Evolutionary conservation across 345 rosid genomes (phyloP).

Genomic region (Mallotus nudiflorus): DNA sequence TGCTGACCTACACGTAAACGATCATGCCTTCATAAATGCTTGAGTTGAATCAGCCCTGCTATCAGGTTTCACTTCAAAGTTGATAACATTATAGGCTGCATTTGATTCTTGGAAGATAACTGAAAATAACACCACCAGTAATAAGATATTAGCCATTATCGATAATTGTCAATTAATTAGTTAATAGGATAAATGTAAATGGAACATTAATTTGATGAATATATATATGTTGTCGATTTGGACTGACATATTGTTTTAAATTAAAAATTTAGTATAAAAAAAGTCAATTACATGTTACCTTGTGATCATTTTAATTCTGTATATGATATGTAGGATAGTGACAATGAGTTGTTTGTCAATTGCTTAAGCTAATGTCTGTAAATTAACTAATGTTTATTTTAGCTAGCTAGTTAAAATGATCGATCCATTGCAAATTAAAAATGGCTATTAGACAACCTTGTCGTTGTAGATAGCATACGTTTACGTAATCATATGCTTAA

Average conservation of each 20-base stretch:
- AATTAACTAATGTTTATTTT: background rate
- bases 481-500: too few relatives aligned
- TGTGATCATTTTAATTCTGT: background rate
- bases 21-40: slow-evolving; percentile 56
- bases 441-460: too few relatives aligned
- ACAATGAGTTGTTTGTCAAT: slow-evolving; percentile 7
- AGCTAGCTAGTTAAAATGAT: too few relatives aligned
- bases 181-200: background rate
- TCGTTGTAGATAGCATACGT: too few relatives aligned
- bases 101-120: slow-evolving; percentile 18
- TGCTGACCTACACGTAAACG: slow-evolving; percentile 45
- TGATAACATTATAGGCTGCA: slow-evolving; percentile 48
- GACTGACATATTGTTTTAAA: background rate
- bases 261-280: background rate
- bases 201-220: background rate
- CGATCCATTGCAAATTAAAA: too few relatives aligned
- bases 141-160: background rate
- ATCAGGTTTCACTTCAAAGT: slow-evolving; percentile 58
- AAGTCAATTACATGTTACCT: slow-evolving; percentile 11
- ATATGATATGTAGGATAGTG: slow-evolving; percentile 19
- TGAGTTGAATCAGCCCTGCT: slow-evolving; percentile 51
- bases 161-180: background rate
- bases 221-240: background rate
- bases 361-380: slow-evolving; percentile 6
- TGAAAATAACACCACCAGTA: slow-evolving; percentile 7